These are phyloP conservation scores for Backusella westeae DNA, from an alignment of 192 early-diverging fungal species.

Conservation along the genomic window DNA sequence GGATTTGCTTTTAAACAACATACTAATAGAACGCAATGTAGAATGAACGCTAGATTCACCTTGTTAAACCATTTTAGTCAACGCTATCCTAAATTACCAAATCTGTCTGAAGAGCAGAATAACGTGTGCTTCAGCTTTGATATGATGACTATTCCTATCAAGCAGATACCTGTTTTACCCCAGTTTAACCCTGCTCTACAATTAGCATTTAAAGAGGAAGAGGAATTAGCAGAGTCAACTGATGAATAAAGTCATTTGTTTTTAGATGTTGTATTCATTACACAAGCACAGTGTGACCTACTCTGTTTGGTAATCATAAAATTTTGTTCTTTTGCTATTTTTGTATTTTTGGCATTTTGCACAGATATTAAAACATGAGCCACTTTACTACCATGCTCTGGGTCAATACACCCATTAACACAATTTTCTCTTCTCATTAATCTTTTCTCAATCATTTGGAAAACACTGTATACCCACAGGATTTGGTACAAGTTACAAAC, in stretches of 20 bases:
- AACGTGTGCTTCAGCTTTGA: slow-evolving; percentile 75
- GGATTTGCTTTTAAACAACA: neutral
- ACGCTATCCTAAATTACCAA: slow-evolving; percentile 86
- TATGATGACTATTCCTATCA: slow-evolving; percentile 62
- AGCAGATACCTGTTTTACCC: slow-evolving; percentile 47
- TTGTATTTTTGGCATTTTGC: too few species aligned
- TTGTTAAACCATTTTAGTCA: slow-evolving; percentile 97
- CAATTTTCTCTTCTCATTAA: too few species aligned
- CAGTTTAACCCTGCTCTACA: slow-evolving; percentile 54
- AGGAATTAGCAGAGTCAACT: neutral
- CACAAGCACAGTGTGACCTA: too few species aligned
- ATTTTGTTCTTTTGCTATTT: too few species aligned
- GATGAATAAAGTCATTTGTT: neutral
- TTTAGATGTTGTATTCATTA: too few species aligned
- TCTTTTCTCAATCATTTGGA: too few species aligned
- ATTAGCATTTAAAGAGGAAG: slow-evolving; percentile 49
- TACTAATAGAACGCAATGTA: slow-evolving; percentile 18
- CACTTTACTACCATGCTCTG: too few species aligned
- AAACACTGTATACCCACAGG: too few species aligned
- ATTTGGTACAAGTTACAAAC: too few species aligned
- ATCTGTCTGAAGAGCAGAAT: slow-evolving; percentile 43
- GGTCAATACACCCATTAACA: too few species aligned
- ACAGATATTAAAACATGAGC: too few species aligned
- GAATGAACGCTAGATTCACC: slow-evolving; percentile 82
- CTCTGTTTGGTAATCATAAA: too few species aligned